Conservation (phyloP, 805 yeast species). For the Ogataea kodamae region DNA sequence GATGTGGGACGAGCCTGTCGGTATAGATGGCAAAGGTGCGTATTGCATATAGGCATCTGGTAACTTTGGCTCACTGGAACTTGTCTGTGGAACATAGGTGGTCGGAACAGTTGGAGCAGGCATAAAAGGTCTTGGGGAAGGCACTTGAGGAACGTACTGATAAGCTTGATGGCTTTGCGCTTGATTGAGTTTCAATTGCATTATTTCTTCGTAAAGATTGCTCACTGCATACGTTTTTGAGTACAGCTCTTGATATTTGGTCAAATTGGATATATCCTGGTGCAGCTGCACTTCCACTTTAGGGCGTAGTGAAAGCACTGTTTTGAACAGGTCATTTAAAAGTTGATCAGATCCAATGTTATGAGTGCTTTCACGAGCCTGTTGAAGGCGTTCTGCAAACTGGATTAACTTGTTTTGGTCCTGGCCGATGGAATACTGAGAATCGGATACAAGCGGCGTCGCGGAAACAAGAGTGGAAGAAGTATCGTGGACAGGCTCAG, state of each 20-base stretch:
- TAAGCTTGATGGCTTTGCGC: slow-evolving; percentile 7
- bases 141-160: slow-evolving; percentile 3
- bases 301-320: slow-evolving; percentile 61
- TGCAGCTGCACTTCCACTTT: slow-evolving; percentile 60
- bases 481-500: slow-evolving; percentile 1
- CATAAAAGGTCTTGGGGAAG: slow-evolving; percentile 4
- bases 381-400: slow-evolving; percentile 65
- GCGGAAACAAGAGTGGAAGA: background rate
- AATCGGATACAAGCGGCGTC: slow-evolving; percentile 2
- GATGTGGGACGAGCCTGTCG: slow-evolving; percentile 2
- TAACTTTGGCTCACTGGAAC: background rate
- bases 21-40: slow-evolving; percentile 12
- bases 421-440: slow-evolving; percentile 43
- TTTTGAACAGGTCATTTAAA: slow-evolving; percentile 55
- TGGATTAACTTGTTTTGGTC: slow-evolving; percentile 71
- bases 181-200: slow-evolving; percentile 51
- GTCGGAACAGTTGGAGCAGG: background rate
- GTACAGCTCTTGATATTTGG: slow-evolving; percentile 66
- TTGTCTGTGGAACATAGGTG: background rate
- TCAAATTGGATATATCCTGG: slow-evolving; percentile 58
- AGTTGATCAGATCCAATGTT: slow-evolving; percentile 43
- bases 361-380: slow-evolving; percentile 38
- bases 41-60: slow-evolving; percentile 8
- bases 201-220: slow-evolving; percentile 68
- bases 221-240: slow-evolving; percentile 73